Evolutionary conservation across 2,329 filamentous ascomycete species (phyloP), one percentile per base, ranked within the genome.

Genomic region (Colletotrichum costaricense): DNA sequence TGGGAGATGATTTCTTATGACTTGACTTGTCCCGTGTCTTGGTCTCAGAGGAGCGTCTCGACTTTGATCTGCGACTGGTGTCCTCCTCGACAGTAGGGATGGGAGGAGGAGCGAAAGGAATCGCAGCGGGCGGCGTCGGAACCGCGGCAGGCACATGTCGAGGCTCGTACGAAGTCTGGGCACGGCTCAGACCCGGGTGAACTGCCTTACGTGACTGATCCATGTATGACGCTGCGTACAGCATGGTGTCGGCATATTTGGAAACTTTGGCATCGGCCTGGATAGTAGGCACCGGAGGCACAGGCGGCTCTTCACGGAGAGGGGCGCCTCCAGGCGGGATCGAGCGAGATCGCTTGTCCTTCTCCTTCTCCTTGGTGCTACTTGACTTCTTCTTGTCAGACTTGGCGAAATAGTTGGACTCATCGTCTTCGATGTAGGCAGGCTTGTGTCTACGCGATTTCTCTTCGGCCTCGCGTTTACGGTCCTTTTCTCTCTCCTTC

Each of bases 341-440:
- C n/a, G 74, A 68, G 49, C 66, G 73, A 35, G 71, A 65, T 11
- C 67, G 72, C 62, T 66, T 67, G 14, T 74, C 67, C 63, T 74
- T 63, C 75, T 80, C 79, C 73, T 83, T 80, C 4, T 76, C 84
- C 74, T 82, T 84, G 76, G 67, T 63, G 33, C 79, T 81, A 58
- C 76, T 78, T 24, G 79, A 76, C 76, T 83, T 84, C 77, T 85
- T 85, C 79, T 83, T 82, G 55, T 83, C 81, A 0, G 79, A 75
- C 75, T 79, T 81, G 65, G 76, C 46, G 38, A 63, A 11, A 3
- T 63, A 26, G 2, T 72, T 72, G 14, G 75, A 73, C 1, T 83
- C 82, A 1, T 82, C 82, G 1, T 81, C 80, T 71, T 84, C 83
- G n/a, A 82, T 79, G 52, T 84, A 84, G 5, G 79, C 77, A 33